Conservation (phyloP, 1,139 yeast genomes). For the Geotrichum phurueaensis region DNA sequence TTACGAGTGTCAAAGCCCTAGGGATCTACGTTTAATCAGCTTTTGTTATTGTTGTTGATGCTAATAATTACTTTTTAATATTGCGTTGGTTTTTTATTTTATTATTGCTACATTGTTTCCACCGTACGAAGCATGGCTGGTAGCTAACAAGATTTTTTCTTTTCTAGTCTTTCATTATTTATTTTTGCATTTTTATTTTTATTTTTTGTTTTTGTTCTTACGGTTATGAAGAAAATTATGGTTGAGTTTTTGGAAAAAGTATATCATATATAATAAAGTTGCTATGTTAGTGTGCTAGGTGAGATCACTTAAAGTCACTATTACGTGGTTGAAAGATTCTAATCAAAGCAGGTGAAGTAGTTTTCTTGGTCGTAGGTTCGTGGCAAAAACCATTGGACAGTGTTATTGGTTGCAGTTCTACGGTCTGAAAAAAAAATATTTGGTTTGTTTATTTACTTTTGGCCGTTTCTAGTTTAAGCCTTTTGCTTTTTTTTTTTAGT, state of each 20-base stretch:
- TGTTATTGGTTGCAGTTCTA: neutral
- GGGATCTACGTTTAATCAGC: neutral
- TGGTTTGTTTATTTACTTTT: no score
- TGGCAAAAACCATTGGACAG: neutral
- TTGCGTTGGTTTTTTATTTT: neutral
- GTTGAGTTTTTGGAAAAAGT: neutral
- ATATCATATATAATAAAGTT: neutral
- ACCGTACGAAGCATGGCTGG: neutral
- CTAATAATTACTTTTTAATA: neutral
- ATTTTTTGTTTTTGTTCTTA: neutral
- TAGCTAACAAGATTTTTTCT: neutral
- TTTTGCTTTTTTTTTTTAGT: no score
- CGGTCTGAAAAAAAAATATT: neutral
- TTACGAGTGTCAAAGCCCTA: neutral
- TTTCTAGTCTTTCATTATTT: neutral
- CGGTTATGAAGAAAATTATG: neutral
- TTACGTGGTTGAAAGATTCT: neutral
- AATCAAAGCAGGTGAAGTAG: neutral
- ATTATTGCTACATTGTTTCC: neutral
- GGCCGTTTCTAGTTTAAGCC: no score
- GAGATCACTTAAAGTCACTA: neutral
- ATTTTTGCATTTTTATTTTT: neutral
- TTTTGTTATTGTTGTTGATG: neutral
- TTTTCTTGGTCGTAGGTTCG: no score
- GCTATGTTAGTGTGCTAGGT: neutral